These are phyloP conservation scores for Lomentospora prolificans DNA, from an alignment of 2,329 filamentous ascomycete species.

Conservation along the genomic window DNA sequence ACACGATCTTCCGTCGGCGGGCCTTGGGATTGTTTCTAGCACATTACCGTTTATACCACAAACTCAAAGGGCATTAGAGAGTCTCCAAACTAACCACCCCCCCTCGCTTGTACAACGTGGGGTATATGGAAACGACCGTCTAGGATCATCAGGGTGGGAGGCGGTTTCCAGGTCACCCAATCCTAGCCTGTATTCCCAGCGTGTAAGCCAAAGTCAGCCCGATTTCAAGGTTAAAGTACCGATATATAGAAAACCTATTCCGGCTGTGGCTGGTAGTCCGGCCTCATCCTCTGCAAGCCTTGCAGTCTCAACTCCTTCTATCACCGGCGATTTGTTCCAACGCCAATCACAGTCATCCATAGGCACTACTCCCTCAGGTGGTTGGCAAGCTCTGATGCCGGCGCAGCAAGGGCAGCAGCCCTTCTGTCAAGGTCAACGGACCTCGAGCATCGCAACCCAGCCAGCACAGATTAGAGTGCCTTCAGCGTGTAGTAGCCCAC, in stretches of 20 bases:
- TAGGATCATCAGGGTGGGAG: not conserved
- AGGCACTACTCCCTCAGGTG: not conserved
- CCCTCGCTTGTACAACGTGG: too few relatives aligned
- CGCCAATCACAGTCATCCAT: not conserved
- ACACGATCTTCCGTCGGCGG: too few relatives aligned
- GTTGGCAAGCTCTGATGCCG: not conserved
- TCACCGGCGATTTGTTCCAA: not conserved
- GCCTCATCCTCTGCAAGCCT: not conserved
- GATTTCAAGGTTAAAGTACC: not conserved
- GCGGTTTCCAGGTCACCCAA: not conserved
- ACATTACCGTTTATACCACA: too few relatives aligned
- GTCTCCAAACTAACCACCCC: too few relatives aligned
- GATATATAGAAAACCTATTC: not conserved
- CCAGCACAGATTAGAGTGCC: too few relatives aligned
- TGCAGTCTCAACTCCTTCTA: not conserved
- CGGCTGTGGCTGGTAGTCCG: not conserved
- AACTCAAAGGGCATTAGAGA: too few relatives aligned
- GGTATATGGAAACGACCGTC: too few relatives aligned
- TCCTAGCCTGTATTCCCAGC: not conserved
- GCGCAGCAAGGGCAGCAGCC: not conserved
- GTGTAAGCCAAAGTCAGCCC: not conserved
- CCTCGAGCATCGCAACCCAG: too few relatives aligned
- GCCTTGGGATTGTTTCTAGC: too few relatives aligned
- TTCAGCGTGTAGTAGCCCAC: too few relatives aligned
- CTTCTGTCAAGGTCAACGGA: too few relatives aligned